These are phyloP conservation scores for Astraeus odoratus DNA, from an alignment of 768 basidiomycete species.

Conservation along the genomic window DNA sequence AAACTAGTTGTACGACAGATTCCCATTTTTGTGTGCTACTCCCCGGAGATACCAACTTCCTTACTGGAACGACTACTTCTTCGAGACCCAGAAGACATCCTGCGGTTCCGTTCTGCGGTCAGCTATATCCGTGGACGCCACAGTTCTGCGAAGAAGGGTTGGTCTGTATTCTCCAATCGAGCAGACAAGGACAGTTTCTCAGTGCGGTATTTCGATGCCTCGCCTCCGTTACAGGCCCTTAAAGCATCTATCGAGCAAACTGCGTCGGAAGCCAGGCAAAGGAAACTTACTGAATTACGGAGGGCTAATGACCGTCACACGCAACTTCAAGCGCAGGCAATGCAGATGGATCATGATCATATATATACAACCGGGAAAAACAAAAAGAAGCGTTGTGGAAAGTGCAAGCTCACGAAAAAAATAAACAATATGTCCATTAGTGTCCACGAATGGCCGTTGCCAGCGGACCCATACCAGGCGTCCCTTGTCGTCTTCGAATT, in stretches of 20 bases:
- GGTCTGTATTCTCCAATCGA: conserved; percentile 30
- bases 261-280: conserved; percentile 9
- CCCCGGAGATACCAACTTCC: conserved; percentile 25
- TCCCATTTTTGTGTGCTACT: conserved; percentile 25
- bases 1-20: conserved; percentile 12
- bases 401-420: conserved; percentile 19
- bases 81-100: conserved; percentile 21
- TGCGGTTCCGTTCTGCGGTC: conserved; percentile 20
- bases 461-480: conserved; percentile 13
- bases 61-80: conserved; percentile 25
- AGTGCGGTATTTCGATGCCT: conserved; percentile 28
- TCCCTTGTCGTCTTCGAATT: conserved; percentile 34
- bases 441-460: conserved; percentile 39
- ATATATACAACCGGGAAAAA: not conserved
- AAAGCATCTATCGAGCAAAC: conserved; percentile 23
- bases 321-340: not conserved
- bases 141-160: conserved; percentile 1
- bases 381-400: conserved; percentile 10
- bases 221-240: conserved; percentile 18
- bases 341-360: not conserved
- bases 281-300: not conserved
- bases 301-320: conserved; percentile 12
- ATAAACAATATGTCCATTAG: conserved; percentile 20
- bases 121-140: conserved; percentile 29
- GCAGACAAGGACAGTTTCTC: conserved; percentile 20